Conservation (phyloP, 805 yeast species). For the Candida pseudofarinosa region DNA sequence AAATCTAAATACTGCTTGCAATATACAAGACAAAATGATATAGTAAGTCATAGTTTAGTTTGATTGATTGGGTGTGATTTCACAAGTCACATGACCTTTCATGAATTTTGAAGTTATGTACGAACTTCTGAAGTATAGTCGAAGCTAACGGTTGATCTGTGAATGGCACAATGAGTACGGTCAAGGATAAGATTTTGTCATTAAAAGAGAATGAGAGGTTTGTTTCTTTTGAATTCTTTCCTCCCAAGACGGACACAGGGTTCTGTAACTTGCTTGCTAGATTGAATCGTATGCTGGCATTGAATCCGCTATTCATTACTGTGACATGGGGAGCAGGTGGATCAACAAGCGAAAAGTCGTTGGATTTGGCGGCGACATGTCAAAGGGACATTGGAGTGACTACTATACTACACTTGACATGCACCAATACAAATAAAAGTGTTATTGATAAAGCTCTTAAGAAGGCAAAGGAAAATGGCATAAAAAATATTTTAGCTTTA, state of each 20-base stretch:
- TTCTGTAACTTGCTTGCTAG: constrained; percentile 80
- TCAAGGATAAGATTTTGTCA: constrained; percentile 49
- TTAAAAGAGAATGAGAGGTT: constrained; percentile 53
- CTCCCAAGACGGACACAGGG: constrained; percentile 93
- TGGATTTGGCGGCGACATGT: constrained; percentile 77
- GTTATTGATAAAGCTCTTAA: constrained; percentile 76
- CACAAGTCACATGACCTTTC: too few species aligned
- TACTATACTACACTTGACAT: constrained; percentile 90
- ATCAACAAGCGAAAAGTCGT: constrained; percentile 79
- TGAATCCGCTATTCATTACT: constrained; percentile 86
- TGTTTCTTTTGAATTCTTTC: constrained; percentile 91
- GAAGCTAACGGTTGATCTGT: too few species aligned
- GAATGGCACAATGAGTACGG: constrained; percentile 22
- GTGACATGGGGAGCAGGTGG: constrained; percentile 99
- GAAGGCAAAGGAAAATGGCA: constrained; percentile 71
- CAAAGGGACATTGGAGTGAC: constrained; percentile 76
- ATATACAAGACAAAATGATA: too few species aligned
- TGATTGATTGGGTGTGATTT: too few species aligned
- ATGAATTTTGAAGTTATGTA: too few species aligned
- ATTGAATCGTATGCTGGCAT: constrained; percentile 79
- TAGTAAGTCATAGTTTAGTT: too few species aligned
- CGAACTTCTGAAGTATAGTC: too few species aligned
- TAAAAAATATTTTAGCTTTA: constrained; percentile 83
- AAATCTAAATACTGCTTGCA: too few species aligned
- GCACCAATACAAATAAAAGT: constrained; percentile 82